Evolutionary conservation across 352 stramenopile species (phyloP).

Genomic region (Globisporangium irregulare): DNA sequence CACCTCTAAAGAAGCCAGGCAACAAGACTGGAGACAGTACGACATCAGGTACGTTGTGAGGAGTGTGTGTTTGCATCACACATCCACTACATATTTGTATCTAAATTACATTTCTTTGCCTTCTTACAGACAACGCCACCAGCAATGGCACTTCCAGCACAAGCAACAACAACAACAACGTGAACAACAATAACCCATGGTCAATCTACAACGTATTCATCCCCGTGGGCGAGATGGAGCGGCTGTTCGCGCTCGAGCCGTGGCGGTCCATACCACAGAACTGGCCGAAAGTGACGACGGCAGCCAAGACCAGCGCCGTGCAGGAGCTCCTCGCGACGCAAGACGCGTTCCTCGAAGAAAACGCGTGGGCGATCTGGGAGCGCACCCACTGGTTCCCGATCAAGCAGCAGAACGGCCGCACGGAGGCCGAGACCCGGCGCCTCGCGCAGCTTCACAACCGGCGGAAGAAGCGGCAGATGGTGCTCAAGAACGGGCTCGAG

Average conservation of each 20-base stretch:
- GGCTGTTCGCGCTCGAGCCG: slow-evolving; percentile 13
- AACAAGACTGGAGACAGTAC: slow-evolving; percentile 10
- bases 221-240: slow-evolving; percentile 19
- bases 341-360: slow-evolving; percentile 31
- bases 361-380: slow-evolving; percentile 45
- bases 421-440: slow-evolving; percentile 22
- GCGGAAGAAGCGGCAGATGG: slow-evolving; percentile 38
- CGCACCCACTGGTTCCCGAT: slow-evolving; percentile 49
- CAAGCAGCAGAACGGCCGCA: slow-evolving; percentile 40
- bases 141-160: neutral
- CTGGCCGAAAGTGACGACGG: slow-evolving; percentile 28
- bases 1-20: slow-evolving; percentile 12
- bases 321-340: slow-evolving; percentile 25
- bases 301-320: slow-evolving; percentile 15
- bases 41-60: slow-evolving; percentile 1
- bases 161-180: neutral
- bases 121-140: slow-evolving; percentile 1
- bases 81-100: neutral
- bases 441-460: slow-evolving; percentile 33
- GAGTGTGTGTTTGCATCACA: neutral
- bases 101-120: neutral
- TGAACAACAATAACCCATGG: slow-evolving; percentile 6
- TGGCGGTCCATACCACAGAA: slow-evolving; percentile 15
- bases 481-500: slow-evolving; percentile 36
- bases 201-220: slow-evolving; percentile 24